A percentile compares a stretch with the other conserved stretches of the same genome.
phyloP scores from a whole-genome alignment of 305 asterid species.

The Ajuga reptans region DNA sequence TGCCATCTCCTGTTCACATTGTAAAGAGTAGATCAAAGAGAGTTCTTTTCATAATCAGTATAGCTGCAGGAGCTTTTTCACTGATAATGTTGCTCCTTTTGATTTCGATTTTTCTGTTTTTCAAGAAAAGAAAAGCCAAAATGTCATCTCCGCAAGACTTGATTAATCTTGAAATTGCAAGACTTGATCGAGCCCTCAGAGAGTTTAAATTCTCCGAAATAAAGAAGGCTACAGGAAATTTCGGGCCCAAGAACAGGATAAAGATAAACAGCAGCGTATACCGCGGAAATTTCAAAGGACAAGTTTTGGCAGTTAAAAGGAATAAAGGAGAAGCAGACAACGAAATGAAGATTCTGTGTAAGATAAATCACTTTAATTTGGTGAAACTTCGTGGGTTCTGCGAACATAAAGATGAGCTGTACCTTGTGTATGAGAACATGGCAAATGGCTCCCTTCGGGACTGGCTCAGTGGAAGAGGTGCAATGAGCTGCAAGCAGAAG shows the following conservation, averaged over 20 bases:
- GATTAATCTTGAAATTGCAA: constrained; percentile 40
- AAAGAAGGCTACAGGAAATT: constrained; percentile 39
- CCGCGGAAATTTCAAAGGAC: constrained; percentile 35
- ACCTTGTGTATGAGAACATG: constrained; percentile 54
- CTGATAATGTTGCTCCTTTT: constrained; percentile 26
- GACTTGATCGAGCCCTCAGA: constrained; percentile 33
- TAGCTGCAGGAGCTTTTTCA: constrained; percentile 28
- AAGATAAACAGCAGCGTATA: constrained; percentile 36
- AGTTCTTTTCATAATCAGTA: constrained; percentile 21
- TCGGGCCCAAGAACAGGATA: constrained; percentile 34
- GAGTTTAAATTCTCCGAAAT: constrained; percentile 38
- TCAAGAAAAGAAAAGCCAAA: constrained; percentile 10
- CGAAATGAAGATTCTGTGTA: constrained; percentile 42
- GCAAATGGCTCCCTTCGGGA: constrained; percentile 46
- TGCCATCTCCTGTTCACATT: not conserved
- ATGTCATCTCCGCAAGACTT: constrained; percentile 30
- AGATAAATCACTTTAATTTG: constrained; percentile 54
- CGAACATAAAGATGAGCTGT: constrained; percentile 31
- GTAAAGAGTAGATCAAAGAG: constrained; percentile 22
- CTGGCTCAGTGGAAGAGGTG: constrained; percentile 35
- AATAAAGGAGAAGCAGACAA: constrained; percentile 17
- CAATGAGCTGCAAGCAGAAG: constrained; percentile 30
- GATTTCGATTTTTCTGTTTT: constrained; percentile 23
- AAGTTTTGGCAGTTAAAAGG: constrained; percentile 40
- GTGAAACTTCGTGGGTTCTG: constrained; percentile 48